phyloP scores from a whole-genome alignment of 768 basidiomycete genomes.

The Nidula microcarpa region DNA sequence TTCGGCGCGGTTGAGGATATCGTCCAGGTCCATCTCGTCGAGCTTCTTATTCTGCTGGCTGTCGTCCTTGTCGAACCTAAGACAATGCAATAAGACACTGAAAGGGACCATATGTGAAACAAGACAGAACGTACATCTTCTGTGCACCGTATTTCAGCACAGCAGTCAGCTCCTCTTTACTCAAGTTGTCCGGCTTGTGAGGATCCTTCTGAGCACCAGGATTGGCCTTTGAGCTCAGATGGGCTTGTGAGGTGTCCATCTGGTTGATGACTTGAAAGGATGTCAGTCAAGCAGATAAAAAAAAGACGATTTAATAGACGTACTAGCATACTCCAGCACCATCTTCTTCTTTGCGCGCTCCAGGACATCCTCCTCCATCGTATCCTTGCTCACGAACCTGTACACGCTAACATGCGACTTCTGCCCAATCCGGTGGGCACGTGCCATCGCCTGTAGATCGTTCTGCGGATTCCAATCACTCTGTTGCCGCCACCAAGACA shows the following conservation, averaged over 20 bases:
- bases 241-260: slow-evolving; percentile 98
- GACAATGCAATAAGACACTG: slow-evolving; percentile 9
- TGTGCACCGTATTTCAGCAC: slow-evolving; percentile 99
- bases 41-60: slow-evolving; percentile 90
- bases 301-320: slow-evolving; percentile 32
- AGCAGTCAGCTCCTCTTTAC: slow-evolving; percentile 95
- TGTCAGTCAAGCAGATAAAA: slow-evolving; percentile 3
- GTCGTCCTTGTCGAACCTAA: slow-evolving; percentile 97
- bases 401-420: slow-evolving; percentile 99
- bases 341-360: slow-evolving; percentile 99
- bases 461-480: slow-evolving; percentile 99
- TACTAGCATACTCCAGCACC: slow-evolving; percentile 99
- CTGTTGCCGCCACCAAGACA: slow-evolving; percentile 30
- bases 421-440: slow-evolving; percentile 98
- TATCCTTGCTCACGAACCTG: slow-evolving; percentile 97
- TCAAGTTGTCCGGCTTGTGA: slow-evolving; percentile 77
- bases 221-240: slow-evolving; percentile 78
- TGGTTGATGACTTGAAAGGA: slow-evolving; percentile 87
- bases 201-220: slow-evolving; percentile 55
- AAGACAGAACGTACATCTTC: slow-evolving; percentile 68
- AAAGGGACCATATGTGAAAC: slow-evolving; percentile 2
- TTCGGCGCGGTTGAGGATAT: slow-evolving; percentile 94
- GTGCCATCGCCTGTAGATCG: slow-evolving; percentile 98
- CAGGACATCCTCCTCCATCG: slow-evolving; percentile 98
- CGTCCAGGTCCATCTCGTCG: slow-evolving; percentile 98